Percentiles rank a stretch among this genome's conserved stretches.
These are phyloP conservation scores for Vaccinium vitisidaea DNA, from an alignment of 148 eudicot species.

Conservation along the genomic window DNA sequence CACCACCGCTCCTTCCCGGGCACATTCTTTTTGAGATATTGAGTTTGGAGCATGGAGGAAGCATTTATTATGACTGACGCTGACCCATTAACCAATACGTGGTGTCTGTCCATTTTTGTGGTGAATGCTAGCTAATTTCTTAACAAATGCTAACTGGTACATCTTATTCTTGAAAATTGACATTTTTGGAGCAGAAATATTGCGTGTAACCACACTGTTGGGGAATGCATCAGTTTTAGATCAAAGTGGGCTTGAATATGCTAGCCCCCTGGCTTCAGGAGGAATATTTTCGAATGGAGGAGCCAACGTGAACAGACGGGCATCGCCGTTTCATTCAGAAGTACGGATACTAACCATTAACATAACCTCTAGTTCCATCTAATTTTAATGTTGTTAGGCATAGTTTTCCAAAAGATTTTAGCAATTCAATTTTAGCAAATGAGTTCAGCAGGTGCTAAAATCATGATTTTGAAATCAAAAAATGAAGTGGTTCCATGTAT, in stretches of 20 bases:
- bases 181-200: slow-evolving; percentile 98
- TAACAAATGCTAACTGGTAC: slow-evolving; percentile 92
- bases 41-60: slow-evolving; percentile 20
- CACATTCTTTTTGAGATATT: slow-evolving; percentile 8
- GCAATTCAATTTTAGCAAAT: too few relatives aligned
- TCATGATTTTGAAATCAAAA: too few relatives aligned
- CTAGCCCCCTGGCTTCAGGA: slow-evolving; percentile 97
- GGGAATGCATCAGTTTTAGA: slow-evolving; percentile 99
- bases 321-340: slow-evolving; percentile 94
- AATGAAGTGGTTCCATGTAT: too few relatives aligned
- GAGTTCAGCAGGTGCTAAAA: too few relatives aligned
- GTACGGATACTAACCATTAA: slow-evolving; percentile 99
- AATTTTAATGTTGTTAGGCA: slow-evolving; percentile 65
- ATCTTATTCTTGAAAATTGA: slow-evolving; percentile 95
- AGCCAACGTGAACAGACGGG: slow-evolving; percentile 94
- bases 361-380: slow-evolving; percentile 74
- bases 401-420: too few relatives aligned
- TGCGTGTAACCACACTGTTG: slow-evolving; percentile 98
- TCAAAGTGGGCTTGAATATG: slow-evolving; percentile 97
- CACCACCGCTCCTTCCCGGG: neutral
- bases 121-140: slow-evolving; percentile 64
- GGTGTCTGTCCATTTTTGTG: slow-evolving; percentile 61
- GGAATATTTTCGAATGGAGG: slow-evolving; percentile 91
- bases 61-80: slow-evolving; percentile 49
- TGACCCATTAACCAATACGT: slow-evolving; percentile 39